These are phyloP conservation scores for Sphagnum contortum DNA, from an alignment of 225 moss, liverwort and hornwort genomes.

Conservation along the genomic window DNA sequence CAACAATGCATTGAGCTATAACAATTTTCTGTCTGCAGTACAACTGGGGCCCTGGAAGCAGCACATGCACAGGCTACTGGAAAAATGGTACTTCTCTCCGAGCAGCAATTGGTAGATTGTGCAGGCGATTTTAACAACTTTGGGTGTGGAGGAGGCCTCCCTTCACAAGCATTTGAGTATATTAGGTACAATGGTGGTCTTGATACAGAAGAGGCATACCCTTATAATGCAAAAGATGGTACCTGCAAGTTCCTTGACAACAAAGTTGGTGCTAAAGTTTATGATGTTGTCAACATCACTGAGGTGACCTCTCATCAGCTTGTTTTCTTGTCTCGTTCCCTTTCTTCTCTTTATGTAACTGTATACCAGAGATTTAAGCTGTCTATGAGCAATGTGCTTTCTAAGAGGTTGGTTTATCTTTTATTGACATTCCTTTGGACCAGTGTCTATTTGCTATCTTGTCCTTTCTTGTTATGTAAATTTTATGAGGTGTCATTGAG, in stretches of 20 bases:
- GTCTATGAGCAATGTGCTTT: too few species aligned
- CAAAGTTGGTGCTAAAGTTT: conserved; percentile 77
- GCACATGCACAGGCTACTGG: conserved; percentile 98
- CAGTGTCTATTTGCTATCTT: too few species aligned
- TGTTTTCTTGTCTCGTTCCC: not conserved
- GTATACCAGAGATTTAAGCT: too few species aligned
- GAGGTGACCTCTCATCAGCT: conserved; percentile 28
- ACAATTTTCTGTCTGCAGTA: conserved; percentile 29
- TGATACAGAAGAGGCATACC: conserved; percentile 89
- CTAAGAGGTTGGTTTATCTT: too few species aligned
- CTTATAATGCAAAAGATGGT: conserved; percentile 64
- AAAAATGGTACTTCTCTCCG: conserved; percentile 86
- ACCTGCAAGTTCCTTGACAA: conserved; percentile 55
- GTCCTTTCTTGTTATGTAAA: too few species aligned
- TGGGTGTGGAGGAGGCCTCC: conserved; percentile 89
- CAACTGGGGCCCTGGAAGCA: conserved; percentile 91
- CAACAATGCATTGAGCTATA: too few species aligned
- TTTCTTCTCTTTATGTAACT: too few species aligned
- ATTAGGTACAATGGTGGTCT: conserved; percentile 77
- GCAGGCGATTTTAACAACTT: conserved; percentile 89
- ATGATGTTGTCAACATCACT: conserved; percentile 94
- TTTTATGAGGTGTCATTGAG: too few species aligned
- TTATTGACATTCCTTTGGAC: too few species aligned
- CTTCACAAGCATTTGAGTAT: conserved; percentile 97
- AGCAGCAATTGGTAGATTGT: conserved; percentile 96